Conservation (phyloP, 345 rosid species). For the Excoecaria cochinchinensis region DNA sequence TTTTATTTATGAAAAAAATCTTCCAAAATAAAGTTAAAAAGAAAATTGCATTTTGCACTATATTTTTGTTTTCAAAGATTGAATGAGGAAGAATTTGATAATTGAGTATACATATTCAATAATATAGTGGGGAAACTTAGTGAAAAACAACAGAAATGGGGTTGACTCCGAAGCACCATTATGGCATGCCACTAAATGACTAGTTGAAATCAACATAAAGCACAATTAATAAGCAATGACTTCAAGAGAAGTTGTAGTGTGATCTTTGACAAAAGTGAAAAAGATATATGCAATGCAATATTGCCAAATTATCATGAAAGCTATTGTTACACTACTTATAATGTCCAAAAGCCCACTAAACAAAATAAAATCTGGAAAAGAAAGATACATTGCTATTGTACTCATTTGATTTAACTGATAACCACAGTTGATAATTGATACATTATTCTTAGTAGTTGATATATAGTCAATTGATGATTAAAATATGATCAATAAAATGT, state of each 20-base stretch:
- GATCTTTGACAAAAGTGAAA: not conserved
- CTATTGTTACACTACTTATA: not conserved
- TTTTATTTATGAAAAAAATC: too few relatives aligned
- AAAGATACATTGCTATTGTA: too few relatives aligned
- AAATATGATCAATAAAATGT: too few relatives aligned
- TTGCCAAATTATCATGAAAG: not conserved
- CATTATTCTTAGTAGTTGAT: too few relatives aligned
- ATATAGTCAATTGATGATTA: too few relatives aligned
- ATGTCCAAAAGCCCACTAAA: too few relatives aligned
- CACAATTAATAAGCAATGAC: not conserved
- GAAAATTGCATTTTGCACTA: not conserved
- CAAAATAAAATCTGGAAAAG: too few relatives aligned
- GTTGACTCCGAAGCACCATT: not conserved
- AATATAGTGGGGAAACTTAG: not conserved
- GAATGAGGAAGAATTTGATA: not conserved
- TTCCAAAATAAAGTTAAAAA: not conserved
- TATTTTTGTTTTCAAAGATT: not conserved
- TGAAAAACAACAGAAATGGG: not conserved
- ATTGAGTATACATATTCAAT: not conserved
- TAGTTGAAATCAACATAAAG: not conserved
- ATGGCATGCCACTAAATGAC: not conserved
- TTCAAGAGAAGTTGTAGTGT: not conserved
- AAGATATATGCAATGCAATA: not conserved
- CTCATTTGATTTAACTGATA: too few relatives aligned
- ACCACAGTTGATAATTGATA: too few relatives aligned